Percentiles rank a stretch among this genome's conserved stretches.
Conservation (phyloP, 2,329 filamentous ascomycete genomes). For the Colletotrichum aenigma region DNA sequence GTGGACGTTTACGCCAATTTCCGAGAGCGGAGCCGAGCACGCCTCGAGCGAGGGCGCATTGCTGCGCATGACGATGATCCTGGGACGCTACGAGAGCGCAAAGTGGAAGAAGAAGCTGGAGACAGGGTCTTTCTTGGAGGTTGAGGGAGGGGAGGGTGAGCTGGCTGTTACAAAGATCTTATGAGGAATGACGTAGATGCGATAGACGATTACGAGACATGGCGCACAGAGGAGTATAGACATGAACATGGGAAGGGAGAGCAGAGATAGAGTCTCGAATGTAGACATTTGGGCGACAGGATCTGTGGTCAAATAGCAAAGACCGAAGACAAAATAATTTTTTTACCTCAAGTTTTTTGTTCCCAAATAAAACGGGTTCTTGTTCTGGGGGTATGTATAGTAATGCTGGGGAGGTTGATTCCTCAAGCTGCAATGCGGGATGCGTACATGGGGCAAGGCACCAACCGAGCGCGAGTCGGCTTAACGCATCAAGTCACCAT, state of each 20-base stretch:
- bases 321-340: neutral
- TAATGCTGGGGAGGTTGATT: neutral
- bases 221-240: neutral
- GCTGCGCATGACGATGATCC: slow-evolving; percentile 76
- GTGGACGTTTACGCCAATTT: slow-evolving; percentile 81
- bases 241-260: neutral
- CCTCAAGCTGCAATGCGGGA: neutral
- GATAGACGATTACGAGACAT: neutral
- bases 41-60: slow-evolving; percentile 58
- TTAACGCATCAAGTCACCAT: neutral
- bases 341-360: neutral
- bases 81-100: slow-evolving; percentile 73
- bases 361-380: neutral
- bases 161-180: slow-evolving; percentile 58
- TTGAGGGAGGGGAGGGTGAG: slow-evolving; percentile 51
- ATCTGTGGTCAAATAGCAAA: neutral
- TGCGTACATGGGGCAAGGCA: neutral
- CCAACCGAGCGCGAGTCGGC: neutral
- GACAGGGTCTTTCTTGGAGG: slow-evolving; percentile 55
- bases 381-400: too few relatives aligned
- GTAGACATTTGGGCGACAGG: neutral
- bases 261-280: neutral
- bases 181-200: slow-evolving; percentile 26
- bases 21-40: slow-evolving; percentile 50
- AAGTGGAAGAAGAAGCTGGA: slow-evolving; percentile 81